Evolutionary conservation across 2,329 filamentous ascomycete genomes (phyloP).

Genomic region (Colletotrichum kahawae): DNA sequence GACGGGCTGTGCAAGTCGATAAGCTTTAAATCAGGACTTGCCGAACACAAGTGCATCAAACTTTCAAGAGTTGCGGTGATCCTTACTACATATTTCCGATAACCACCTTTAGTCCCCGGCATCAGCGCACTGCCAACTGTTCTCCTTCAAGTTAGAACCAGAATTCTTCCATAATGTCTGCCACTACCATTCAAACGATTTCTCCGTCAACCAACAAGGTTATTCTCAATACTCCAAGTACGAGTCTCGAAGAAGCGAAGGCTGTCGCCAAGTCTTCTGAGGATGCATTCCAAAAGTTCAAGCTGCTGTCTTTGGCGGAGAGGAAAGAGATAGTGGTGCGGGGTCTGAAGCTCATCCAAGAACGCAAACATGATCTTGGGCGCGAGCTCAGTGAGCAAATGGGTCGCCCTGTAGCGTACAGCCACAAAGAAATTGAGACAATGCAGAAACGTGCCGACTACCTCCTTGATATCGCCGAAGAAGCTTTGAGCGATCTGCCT

Average conservation of each 20-base stretch:
- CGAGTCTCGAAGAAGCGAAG: not conserved
- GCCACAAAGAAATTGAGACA: constrained; percentile 68
- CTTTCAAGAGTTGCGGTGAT: not conserved
- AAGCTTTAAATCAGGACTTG: not conserved
- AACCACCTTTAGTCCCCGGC: not conserved
- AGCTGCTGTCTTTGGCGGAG: constrained; percentile 57
- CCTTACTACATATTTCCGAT: not conserved
- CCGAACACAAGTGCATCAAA: not conserved
- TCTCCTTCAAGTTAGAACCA: not conserved
- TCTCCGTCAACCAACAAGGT: not conserved
- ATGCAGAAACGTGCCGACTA: constrained; percentile 71
- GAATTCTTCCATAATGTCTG: not conserved
- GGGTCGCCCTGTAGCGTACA: constrained; percentile 73
- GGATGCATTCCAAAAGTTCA: constrained; percentile 60
- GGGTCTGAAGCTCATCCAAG: constrained; percentile 49
- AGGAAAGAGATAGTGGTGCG: constrained; percentile 54
- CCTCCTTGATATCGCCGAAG: constrained; percentile 65
- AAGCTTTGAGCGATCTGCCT: constrained; percentile 63
- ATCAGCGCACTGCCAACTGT: not conserved
- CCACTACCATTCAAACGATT: not conserved
- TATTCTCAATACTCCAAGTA: not conserved
- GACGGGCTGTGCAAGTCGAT: not conserved
- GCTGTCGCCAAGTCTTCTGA: constrained; percentile 60
- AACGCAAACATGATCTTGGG: constrained; percentile 64
- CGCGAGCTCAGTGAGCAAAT: constrained; percentile 75